phyloP scores from a whole-genome alignment of 2,329 filamentous ascomycete species.

The Chaetothyriales sp. region DNA sequence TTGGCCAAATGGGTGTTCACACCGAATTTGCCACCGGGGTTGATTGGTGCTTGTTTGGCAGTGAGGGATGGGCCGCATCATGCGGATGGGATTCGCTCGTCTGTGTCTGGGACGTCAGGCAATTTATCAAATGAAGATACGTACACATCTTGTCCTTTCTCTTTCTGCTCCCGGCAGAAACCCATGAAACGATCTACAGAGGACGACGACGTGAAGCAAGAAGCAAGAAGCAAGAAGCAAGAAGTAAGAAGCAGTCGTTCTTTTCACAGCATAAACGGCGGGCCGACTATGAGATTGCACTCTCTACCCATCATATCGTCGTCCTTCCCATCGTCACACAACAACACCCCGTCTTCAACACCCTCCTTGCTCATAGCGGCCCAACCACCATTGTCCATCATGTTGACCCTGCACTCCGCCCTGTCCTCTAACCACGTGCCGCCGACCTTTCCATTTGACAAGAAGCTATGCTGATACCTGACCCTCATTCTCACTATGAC shows the following conservation, averaged over 20 bases:
- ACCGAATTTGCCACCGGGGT: constrained; percentile 94
- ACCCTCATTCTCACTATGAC: background rate
- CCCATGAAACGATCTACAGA: too few relatives aligned
- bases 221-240: too few relatives aligned
- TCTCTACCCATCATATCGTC: background rate
- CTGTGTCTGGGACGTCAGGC: constrained; percentile 77
- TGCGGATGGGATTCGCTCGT: constrained; percentile 89
- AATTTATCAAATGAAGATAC: constrained; percentile 38
- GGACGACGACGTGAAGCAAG: too few relatives aligned
- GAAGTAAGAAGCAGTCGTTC: background rate
- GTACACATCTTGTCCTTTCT: background rate
- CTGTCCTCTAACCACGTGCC: background rate
- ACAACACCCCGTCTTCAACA: background rate
- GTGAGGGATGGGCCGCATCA: constrained; percentile 87
- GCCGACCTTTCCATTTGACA: background rate
- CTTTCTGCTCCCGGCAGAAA: background rate
- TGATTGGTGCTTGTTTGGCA: constrained; percentile 95
- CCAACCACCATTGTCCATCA: background rate
- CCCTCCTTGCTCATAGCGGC: background rate
- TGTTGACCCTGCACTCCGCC: background rate
- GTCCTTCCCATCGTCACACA: background rate
- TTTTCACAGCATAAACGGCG: background rate
- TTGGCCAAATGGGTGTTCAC: constrained; percentile 80
- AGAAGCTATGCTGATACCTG: background rate
- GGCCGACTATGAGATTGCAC: background rate